Conservation (phyloP, 2,329 filamentous ascomycete genomes). For the Didymella lethalis region DNA sequence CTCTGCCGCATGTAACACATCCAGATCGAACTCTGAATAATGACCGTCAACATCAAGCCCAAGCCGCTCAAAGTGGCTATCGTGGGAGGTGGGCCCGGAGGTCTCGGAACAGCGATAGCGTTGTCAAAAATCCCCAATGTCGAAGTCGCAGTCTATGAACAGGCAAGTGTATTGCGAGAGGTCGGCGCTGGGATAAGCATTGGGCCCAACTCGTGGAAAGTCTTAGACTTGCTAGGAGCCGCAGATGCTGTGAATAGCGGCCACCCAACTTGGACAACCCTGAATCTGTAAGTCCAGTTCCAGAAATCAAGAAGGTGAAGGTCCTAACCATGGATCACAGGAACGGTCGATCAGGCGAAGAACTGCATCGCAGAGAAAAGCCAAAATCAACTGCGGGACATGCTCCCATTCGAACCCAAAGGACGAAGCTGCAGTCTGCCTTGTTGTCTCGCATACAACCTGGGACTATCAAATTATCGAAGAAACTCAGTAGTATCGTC, state of each 20-base stretch:
- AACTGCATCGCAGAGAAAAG: conserved; percentile 35
- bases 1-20: background rate
- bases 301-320: too few species aligned
- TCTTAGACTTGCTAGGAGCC: conserved; percentile 57
- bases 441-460: conserved; percentile 57
- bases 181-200: background rate
- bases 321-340: conserved; percentile 21
- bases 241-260: conserved; percentile 44
- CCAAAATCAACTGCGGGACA: background rate
- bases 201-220: conserved; percentile 49
- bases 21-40: background rate
- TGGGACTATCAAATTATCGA: conserved; percentile 56
- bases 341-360: conserved; percentile 45
- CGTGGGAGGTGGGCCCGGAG: background rate
- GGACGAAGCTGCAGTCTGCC: conserved; percentile 57
- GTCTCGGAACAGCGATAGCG: background rate
- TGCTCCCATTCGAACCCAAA: conserved; percentile 24
- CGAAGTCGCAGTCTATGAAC: background rate
- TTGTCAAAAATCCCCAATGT: background rate
- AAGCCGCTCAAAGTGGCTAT: background rate
- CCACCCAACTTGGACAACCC: conserved; percentile 43
- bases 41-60: background rate
- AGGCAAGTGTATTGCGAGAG: background rate
- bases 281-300: conserved; percentile 39
- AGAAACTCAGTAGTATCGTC: conserved; percentile 53